A percentile compares a stretch with the other conserved stretches of the same genome.
These are phyloP conservation scores for Epichloe scottii DNA, from an alignment of 2,329 filamentous ascomycete species.

Conservation along the genomic window DNA sequence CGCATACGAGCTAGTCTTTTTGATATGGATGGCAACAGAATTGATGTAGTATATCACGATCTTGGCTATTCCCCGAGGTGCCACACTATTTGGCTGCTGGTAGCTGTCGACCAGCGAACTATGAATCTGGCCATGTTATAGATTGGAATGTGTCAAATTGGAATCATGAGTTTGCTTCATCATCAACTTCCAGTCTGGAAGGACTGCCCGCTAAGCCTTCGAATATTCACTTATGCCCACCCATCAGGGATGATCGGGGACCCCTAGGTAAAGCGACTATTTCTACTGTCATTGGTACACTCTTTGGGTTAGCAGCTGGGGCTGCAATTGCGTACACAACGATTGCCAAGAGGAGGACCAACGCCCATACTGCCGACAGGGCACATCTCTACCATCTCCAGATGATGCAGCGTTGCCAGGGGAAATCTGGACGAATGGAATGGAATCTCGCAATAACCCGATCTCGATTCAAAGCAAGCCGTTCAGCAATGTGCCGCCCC, in stretches of 20 bases:
- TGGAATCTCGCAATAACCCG: too few relatives aligned
- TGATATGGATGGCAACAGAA: conserved; percentile 73
- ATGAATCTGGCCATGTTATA: background rate
- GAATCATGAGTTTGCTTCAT: background rate
- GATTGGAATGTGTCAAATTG: background rate
- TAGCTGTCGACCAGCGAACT: background rate
- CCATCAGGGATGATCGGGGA: background rate
- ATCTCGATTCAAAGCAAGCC: background rate
- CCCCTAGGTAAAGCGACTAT: conserved; percentile 26
- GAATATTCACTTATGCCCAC: background rate
- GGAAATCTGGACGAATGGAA: too few relatives aligned
- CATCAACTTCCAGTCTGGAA: background rate
- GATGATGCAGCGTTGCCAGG: background rate
- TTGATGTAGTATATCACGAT: conserved; percentile 55
- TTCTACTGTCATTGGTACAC: conserved; percentile 58
- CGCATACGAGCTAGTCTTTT: conserved; percentile 42
- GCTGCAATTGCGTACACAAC: conserved; percentile 56
- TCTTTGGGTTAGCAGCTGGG: conserved; percentile 65
- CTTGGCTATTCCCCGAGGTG: conserved; percentile 13
- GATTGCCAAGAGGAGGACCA: conserved; percentile 34
- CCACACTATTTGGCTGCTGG: background rate
- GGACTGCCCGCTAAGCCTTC: background rate
- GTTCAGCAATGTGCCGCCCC: background rate
- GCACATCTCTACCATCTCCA: conserved; percentile 12
- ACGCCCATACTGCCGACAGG: conserved; percentile 27